phyloP scores from a whole-genome alignment of 768 basidiomycete species.

The Leccinum broughii region DNA sequence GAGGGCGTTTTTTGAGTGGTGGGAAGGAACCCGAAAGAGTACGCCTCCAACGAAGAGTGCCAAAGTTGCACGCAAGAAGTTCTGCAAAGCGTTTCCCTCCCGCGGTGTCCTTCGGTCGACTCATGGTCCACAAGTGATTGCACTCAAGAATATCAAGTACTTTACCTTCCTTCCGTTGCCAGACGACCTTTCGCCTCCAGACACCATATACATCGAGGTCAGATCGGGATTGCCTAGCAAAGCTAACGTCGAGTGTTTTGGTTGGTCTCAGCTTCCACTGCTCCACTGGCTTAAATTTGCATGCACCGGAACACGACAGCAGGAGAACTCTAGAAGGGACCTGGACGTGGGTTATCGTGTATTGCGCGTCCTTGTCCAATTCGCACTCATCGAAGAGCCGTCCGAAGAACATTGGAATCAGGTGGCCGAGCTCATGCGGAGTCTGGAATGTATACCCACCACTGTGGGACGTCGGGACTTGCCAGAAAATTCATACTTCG shows the following conservation, averaged over 20 bases:
- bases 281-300: slow-evolving; percentile 72
- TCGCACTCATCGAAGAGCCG: slow-evolving; percentile 67
- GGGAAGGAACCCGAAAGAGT: slow-evolving; percentile 3
- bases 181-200: slow-evolving; percentile 73
- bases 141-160: slow-evolving; percentile 60
- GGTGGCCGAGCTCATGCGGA: slow-evolving; percentile 48
- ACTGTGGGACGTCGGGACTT: slow-evolving; percentile 60
- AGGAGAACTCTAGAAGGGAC: background rate
- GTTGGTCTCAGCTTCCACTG: slow-evolving; percentile 73
- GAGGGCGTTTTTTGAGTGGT: slow-evolving; percentile 15
- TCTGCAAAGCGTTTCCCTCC: slow-evolving; percentile 48
- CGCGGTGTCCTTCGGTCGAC: slow-evolving; percentile 15
- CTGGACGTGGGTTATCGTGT: slow-evolving; percentile 58
- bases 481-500: slow-evolving; percentile 77
- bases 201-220: slow-evolving; percentile 68
- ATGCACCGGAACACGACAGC: slow-evolving; percentile 36
- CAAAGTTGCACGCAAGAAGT: background rate
- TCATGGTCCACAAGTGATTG: slow-evolving; percentile 2
- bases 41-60: background rate
- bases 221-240: slow-evolving; percentile 55
- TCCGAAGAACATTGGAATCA: slow-evolving; percentile 53
- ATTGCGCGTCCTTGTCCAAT: slow-evolving; percentile 59
- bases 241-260: slow-evolving; percentile 47
- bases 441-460: slow-evolving; percentile 69
- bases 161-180: slow-evolving; percentile 57